Evolutionary conservation across 805 yeast species (phyloP).

Genomic region (Cyberlindnera xylosilytica): DNA sequence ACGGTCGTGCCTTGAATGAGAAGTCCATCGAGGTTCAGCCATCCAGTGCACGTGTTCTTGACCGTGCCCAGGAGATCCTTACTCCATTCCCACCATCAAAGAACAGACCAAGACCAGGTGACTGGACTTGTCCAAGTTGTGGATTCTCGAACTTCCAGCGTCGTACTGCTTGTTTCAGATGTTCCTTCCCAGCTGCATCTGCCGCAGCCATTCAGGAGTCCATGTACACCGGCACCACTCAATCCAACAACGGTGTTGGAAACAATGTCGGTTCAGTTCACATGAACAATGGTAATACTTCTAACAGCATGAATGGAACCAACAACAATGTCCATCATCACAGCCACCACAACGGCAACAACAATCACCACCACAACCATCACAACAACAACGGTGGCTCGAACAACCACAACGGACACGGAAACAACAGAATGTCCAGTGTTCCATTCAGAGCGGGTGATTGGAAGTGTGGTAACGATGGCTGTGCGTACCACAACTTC

Average conservation of each 20-base stretch:
- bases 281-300: conserved; percentile 10
- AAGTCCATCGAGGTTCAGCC: conserved; percentile 83
- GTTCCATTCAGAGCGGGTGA: conserved; percentile 98
- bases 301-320: neutral
- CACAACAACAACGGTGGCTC: conserved; percentile 21
- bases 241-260: conserved; percentile 3
- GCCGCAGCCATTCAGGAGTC: conserved; percentile 68
- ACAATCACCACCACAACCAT: conserved; percentile 17
- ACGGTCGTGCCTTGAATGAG: conserved; percentile 74
- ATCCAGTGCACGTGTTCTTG: conserved; percentile 72
- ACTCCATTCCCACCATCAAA: conserved; percentile 82
- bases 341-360: conserved; percentile 19
- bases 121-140: conserved; percentile 97
- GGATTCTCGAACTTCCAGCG: conserved; percentile 94
- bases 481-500: conserved; percentile 85
- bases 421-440: conserved; percentile 35
- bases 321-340: conserved; percentile 15
- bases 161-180: conserved; percentile 89
- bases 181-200: conserved; percentile 81
- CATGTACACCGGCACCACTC: conserved; percentile 20
- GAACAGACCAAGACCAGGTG: conserved; percentile 93
- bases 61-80: conserved; percentile 76
- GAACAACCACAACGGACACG: conserved; percentile 12
- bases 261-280: conserved; percentile 5
- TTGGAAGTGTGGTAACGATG: conserved; percentile 84